Base-by-base conservation (phyloP, 768 basidiomycete species). In the Phlebiopsis gigantea region DNA sequence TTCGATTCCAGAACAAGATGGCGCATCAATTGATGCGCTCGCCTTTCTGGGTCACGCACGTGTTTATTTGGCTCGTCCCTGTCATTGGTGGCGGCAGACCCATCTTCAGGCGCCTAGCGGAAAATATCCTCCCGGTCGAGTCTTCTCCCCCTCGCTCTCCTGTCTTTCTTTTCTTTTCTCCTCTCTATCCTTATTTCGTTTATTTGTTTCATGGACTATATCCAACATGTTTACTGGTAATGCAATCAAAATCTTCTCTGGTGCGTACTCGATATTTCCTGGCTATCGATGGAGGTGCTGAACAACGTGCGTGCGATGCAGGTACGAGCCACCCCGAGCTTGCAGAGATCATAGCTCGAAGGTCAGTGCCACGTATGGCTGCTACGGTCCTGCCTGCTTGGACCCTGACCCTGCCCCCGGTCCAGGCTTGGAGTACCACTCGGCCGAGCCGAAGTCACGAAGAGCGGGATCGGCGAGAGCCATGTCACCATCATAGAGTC, bases 311-410 rank as follows among this genome's bases (percentile, higher is more conserved):
- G 48, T 47, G 53, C 21, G 21, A 51, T 59, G 51, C 64, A 96
- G 94, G 94, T 60, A 95, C 93, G 31, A 93, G 91, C 73, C 96
- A 98, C 73, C 93, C 94, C 53, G 90, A 93, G 73, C 81, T 98
- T 62, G 95, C 95, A 31, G 88, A 95, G 71, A 87, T 92, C 65
- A 92, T 98, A 69, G 90, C 93, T 62, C 80, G 87, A 76, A 86
- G 94, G 94, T 95, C 79, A 68, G 57, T 62, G 66, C 58, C 43
- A 58, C 57, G 49, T 54, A 49, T 39, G 48, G 42, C 57, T 63
- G 46, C 42, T 59, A 56, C 48, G 61, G 42, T 57, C 42, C 52
- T 10, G 26, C 45, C 46, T 10, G 25, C 43, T 14, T 29, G 28
- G 14, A 46, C 42, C 34, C 39, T 19, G 26, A 29, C 39, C 17